Evolutionary conservation across 495 filamentous ascomycete species (phyloP), one percentile per base, ranked within the genome.

Genomic region (Neurospora sp.): DNA sequence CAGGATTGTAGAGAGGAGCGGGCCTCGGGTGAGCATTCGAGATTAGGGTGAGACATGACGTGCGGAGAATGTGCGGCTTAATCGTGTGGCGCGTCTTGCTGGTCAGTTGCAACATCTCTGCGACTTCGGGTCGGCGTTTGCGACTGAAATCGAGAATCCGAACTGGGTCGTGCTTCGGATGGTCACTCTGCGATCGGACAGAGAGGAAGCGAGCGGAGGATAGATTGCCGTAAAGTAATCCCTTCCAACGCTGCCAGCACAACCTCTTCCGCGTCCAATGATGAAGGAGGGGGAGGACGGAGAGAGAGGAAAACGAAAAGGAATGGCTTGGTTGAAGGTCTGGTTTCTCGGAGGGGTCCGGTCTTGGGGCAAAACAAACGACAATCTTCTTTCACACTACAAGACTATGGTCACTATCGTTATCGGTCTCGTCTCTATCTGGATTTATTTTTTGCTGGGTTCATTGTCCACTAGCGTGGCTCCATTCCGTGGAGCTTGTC

Each of bases 1-100:
- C 72, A 68, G 70, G 65, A 48, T 68, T 45, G 59, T 69, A 70
- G 18, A 72, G 53, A 12, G 45, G 48, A 27, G 71, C 71, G 40
- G 27, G 61, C 42, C 59, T 69, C 38, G 68, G 14, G n/a, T 72
- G 16, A 31, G 39, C 59, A 59, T 71, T 69, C 69, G 59, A 59
- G 12, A 74, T 69, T 5, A 75, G 71, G 40, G 44, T 22, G 40
- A 75, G 77, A 45, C 77, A 79, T 74, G 71, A 70, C 75, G 73
- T 72, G 76, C 77, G 78, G 40, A 79, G 70, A 68, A 76, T 76
- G 9, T 37, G 40, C 35, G 72, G 69, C 61, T 27, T 53, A 27
- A 74, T 31, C 45, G 70, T 20, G 40, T 69, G 73, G 35, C 72
- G 71, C 9, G 27, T 44, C 37, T 72, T 74, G 35, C 53, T 40